A percentile compares a stretch with the other conserved stretches of the same genome.
phyloP scores from a whole-genome alignment of 768 basidiomycete species.

The Agrocybe pediades region DNA sequence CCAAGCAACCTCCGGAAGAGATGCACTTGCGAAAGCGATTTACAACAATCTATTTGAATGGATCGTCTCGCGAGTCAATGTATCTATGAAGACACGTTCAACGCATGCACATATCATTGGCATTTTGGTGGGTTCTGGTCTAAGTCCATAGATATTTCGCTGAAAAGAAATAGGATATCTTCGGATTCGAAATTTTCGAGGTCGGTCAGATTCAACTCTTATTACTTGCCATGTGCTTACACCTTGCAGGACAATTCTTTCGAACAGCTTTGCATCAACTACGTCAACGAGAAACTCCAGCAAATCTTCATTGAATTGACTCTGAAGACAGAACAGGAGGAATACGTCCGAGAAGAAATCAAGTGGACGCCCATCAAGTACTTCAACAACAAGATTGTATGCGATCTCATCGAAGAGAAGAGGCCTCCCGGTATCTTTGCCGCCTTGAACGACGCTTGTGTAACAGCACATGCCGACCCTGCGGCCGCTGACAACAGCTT shows the following conservation, averaged over 20 bases:
- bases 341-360: conserved; percentile 97
- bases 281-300: conserved; percentile 99
- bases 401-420: conserved; percentile 95
- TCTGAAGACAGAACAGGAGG: conserved; percentile 98
- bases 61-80: conserved; percentile 96
- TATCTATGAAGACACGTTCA: conserved; percentile 90
- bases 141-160: conserved; percentile 5
- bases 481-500: conserved; percentile 96
- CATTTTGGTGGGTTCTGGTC: conserved; percentile 64
- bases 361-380: conserved; percentile 99
- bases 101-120: conserved; percentile 83
- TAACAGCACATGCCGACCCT: conserved; percentile 97
- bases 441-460: conserved; percentile 97
- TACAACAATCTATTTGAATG: conserved; percentile 99
- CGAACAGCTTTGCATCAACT: conserved; percentile 99
- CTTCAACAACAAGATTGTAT: conserved; percentile 98
- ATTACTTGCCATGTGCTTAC: not conserved
- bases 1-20: conserved; percentile 85
- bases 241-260: conserved; percentile 84
- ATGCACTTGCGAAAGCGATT: conserved; percentile 93
- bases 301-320: conserved; percentile 99
- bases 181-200: conserved; percentile 98
- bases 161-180: conserved; percentile 75
- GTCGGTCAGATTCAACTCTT: conserved; percentile 34
- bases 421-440: conserved; percentile 98